A percentile compares a stretch with the other conserved stretches of the same genome.
Evolutionary conservation across 345 rosid genomes (phyloP).

Genomic region (Populus deltoides): DNA sequence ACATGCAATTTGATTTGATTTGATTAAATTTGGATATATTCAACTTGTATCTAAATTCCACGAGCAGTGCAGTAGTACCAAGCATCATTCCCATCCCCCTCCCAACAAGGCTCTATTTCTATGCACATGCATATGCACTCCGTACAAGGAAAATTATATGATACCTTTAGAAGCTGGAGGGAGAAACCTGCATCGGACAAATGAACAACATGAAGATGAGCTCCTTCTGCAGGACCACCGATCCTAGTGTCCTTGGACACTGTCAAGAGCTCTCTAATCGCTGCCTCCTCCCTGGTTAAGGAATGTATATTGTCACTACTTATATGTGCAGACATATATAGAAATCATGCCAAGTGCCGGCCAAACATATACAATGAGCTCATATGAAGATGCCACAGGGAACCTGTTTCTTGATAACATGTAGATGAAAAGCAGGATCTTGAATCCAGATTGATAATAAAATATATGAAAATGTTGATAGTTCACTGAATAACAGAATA

Average conservation of each 20-base stretch:
- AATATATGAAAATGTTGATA: neutral
- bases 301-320: neutral
- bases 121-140: neutral
- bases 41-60: no score
- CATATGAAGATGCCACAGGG: no score
- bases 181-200: conserved; percentile 79
- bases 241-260: conserved; percentile 62
- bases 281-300: conserved; percentile 79
- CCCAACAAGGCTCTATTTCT: no score
- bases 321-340: neutral
- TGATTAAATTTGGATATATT: no score
- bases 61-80: no score
- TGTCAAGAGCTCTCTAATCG: conserved; percentile 65
- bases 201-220: conserved; percentile 95
- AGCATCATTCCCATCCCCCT: no score
- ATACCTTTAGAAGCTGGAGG: conserved; percentile 76
- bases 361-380: neutral
- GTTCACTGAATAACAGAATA: neutral
- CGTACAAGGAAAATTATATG: neutral
- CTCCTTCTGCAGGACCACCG: conserved; percentile 83
- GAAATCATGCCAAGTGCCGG: neutral
- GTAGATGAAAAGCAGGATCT: neutral
- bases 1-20: neutral
- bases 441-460: neutral
- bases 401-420: neutral